Conservation (phyloP, 1,139 yeast species). For the Blastobotrys illinoisensis region DNA sequence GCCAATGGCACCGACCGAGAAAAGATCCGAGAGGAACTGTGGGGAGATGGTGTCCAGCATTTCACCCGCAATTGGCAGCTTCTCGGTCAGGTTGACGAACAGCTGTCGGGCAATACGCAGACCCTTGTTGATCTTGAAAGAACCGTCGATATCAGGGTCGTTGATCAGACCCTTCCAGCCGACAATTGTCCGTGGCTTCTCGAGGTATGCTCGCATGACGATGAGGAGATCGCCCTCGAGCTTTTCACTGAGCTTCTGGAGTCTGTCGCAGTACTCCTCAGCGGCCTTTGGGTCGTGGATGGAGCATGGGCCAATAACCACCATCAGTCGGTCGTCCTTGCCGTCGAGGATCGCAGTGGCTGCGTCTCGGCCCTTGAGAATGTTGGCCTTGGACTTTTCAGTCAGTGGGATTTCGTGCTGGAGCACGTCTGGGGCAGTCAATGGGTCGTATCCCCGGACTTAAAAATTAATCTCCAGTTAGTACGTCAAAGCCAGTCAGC, state of each 20-base stretch:
- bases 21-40: constrained; percentile 82
- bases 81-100: constrained; percentile 74
- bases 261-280: constrained; percentile 70
- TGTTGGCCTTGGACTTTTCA: constrained; percentile 52
- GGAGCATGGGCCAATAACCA: constrained; percentile 93
- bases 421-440: constrained; percentile 88
- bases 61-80: constrained; percentile 90
- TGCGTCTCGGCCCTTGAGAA: constrained; percentile 69
- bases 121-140: constrained; percentile 94
- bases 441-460: constrained; percentile 87
- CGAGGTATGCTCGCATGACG: constrained; percentile 96
- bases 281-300: constrained; percentile 94
- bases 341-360: constrained; percentile 69
- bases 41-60: constrained; percentile 98
- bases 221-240: constrained; percentile 71
- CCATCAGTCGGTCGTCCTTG: constrained; percentile 74
- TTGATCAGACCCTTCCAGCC: constrained; percentile 99
- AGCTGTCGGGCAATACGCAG: constrained; percentile 81
- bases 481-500: background rate
- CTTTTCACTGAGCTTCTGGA: constrained; percentile 55
- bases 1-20: constrained; percentile 94
- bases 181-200: constrained; percentile 96
- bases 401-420: constrained; percentile 84
- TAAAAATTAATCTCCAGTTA: background rate
- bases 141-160: constrained; percentile 93